Conservation (phyloP, 2,329 filamentous ascomycete species). For the Fusarium palustre region DNA sequence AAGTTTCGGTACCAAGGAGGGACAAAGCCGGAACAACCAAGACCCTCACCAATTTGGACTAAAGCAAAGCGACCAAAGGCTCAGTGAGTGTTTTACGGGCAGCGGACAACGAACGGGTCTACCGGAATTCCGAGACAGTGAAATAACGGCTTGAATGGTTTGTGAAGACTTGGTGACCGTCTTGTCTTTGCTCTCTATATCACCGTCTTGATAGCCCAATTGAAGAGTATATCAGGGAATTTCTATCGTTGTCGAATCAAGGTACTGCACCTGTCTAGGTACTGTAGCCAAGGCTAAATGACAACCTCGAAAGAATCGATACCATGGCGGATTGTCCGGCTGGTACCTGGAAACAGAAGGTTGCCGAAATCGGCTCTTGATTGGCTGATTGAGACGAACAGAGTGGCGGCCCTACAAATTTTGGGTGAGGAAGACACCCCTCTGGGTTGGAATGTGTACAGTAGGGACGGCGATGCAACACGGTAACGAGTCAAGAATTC, state of each 20-base stretch:
- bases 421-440: constrained; percentile 21
- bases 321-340: constrained; percentile 30
- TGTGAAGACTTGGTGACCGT: background rate
- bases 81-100: constrained; percentile 26
- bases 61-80: constrained; percentile 25
- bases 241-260: background rate
- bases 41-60: constrained; percentile 38
- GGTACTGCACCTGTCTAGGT: constrained; percentile 20
- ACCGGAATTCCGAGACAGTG: constrained; percentile 43
- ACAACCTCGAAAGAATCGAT: constrained; percentile 27
- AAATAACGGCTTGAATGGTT: background rate
- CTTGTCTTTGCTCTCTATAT: background rate
- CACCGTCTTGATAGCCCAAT: background rate
- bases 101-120: constrained; percentile 47
- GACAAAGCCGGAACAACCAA: constrained; percentile 45
- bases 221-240: background rate
- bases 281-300: constrained; percentile 19
- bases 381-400: constrained; percentile 31
- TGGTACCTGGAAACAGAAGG: constrained; percentile 37
- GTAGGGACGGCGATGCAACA: constrained; percentile 11
- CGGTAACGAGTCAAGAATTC: constrained; percentile 32
- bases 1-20: constrained; percentile 47
- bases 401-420: constrained; percentile 16
- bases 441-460: constrained; percentile 22
- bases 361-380: constrained; percentile 22